Percentiles rank a stretch among this genome's conserved stretches.
Evolutionary conservation across 1,284 basidiomycete species (phyloP).

Genomic region (Fomitopsis pinicola): DNA sequence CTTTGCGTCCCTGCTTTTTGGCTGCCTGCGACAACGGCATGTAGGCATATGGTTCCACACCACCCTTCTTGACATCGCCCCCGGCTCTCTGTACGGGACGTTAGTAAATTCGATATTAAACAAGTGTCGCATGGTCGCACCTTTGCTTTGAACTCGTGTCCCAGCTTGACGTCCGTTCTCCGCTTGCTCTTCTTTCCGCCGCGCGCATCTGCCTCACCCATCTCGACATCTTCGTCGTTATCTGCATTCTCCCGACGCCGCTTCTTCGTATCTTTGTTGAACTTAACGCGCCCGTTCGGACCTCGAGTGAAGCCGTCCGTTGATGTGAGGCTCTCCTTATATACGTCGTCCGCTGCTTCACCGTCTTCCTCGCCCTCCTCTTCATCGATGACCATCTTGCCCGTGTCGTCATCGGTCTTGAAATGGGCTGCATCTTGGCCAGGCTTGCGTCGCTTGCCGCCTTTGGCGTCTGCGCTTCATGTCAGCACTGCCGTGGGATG

Average conservation of each 20-base stretch:
- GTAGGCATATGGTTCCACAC: slow-evolving; percentile 92
- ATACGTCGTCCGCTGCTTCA: slow-evolving; percentile 76
- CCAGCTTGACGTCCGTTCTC: slow-evolving; percentile 59
- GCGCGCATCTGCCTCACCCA: slow-evolving; percentile 48
- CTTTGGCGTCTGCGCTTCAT: slow-evolving; percentile 41
- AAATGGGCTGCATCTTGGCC: slow-evolving; percentile 86
- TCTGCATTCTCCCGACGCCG: slow-evolving; percentile 65
- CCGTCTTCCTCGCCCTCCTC: slow-evolving; percentile 40
- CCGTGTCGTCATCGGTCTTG: slow-evolving; percentile 82
- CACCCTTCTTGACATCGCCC: slow-evolving; percentile 86
- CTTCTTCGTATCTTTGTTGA: slow-evolving; percentile 97
- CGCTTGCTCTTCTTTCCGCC: slow-evolving; percentile 53
- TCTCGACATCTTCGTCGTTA: slow-evolving; percentile 64
- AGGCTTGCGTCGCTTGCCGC: slow-evolving; percentile 63
- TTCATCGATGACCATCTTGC: slow-evolving; percentile 85
- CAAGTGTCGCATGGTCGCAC: slow-evolving; percentile 30
- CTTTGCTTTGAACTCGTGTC: slow-evolving; percentile 89
- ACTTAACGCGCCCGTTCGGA: slow-evolving; percentile 82
- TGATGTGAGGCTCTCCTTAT: slow-evolving; percentile 77
- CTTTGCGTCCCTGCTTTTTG: slow-evolving; percentile 46
- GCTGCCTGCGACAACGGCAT: slow-evolving; percentile 78
- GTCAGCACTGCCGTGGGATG: background rate
- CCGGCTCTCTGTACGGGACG: slow-evolving; percentile 69
- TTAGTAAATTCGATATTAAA: background rate
- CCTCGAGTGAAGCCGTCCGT: slow-evolving; percentile 89